These are phyloP conservation scores for Albugo laibachii DNA, from an alignment of 352 stramenopile genomes.

Conservation along the genomic window DNA sequence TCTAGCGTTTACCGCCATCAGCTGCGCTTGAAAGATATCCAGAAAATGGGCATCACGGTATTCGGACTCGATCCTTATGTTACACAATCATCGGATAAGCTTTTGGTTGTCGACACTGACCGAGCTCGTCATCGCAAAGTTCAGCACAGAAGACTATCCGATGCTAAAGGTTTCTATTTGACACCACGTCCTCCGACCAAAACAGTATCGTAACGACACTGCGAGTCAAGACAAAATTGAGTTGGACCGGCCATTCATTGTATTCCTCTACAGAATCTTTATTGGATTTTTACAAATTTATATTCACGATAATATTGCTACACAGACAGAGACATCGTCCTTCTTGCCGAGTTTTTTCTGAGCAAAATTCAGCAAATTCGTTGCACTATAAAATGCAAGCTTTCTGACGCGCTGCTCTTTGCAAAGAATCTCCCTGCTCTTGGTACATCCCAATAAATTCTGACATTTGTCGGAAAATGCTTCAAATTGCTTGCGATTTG, in stretches of 20 bases:
- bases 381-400: conserved; percentile 75
- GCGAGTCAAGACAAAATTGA: too few relatives aligned
- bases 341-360: conserved; percentile 78
- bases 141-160: too few relatives aligned
- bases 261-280: too few relatives aligned
- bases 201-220: too few relatives aligned
- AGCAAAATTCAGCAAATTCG: conserved; percentile 72
- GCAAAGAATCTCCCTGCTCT: conserved; percentile 34
- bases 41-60: conserved; percentile 46
- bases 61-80: conserved; percentile 24
- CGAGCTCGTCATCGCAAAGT: too few relatives aligned
- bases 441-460: conserved; percentile 38
- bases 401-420: conserved; percentile 75
- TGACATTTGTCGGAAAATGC: conserved; percentile 51
- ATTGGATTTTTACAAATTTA: not conserved
- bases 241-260: too few relatives aligned
- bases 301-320: conserved; percentile 45
- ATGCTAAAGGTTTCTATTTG: too few relatives aligned
- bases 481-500: conserved; percentile 43
- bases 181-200: too few relatives aligned
- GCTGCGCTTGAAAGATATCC: conserved; percentile 28
- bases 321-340: conserved; percentile 74
- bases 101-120: not conserved
- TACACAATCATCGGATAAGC: not conserved
- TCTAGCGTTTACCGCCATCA: conserved; percentile 64